Evolutionary conservation across 2,329 filamentous ascomycete genomes (phyloP), one percentile per base, ranked within the genome.

Genomic region (Calonectria crousiana): DNA sequence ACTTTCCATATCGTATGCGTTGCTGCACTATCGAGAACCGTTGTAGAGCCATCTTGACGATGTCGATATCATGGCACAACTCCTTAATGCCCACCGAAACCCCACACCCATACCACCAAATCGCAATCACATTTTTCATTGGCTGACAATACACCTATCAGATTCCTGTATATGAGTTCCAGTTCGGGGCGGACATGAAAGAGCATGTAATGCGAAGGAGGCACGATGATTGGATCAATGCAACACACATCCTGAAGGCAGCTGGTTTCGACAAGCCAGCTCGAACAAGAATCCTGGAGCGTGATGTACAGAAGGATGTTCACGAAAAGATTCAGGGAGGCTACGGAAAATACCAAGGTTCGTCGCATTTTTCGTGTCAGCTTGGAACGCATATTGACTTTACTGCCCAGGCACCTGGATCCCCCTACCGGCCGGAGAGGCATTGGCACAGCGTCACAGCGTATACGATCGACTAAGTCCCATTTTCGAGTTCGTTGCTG

Each of bases 271-370:
- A 99, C 85, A 99, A 99, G 85, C 97, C 97, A 3, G 95, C 96
- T 16, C 91, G 97, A 83, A 99, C 97, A 51, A 92, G 97, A 76
- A 98, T 99, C 72, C 90, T 99, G 6, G 97, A 99, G 86, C 92
- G 97, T 78, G 97, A 99, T 82, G 96, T 99, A 10, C 97, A 99
- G 82, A 98, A 98, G 84, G 96, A 97, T 53, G 90, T 94, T 6
- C 97, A 99, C 83, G 97, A 98, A 87, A 99, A 99, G 87, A 96
- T 99, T 8, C 97, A 99, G 84, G 97, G 96, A 77, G 97, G 97
- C 20, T 98, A 98, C 84, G 97, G 97, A 81, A 98, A 98, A 91
- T 99, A 98, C 80, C 97, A 99, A 88, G 96, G 94, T 95, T 82
- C 56, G 85, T 80, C 32, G 34, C 36, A 41, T 18, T 28, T 23